These are phyloP conservation scores for Trichoderma atroviride DNA, from an alignment of 2,329 filamentous ascomycete species.

Conservation along the genomic window DNA sequence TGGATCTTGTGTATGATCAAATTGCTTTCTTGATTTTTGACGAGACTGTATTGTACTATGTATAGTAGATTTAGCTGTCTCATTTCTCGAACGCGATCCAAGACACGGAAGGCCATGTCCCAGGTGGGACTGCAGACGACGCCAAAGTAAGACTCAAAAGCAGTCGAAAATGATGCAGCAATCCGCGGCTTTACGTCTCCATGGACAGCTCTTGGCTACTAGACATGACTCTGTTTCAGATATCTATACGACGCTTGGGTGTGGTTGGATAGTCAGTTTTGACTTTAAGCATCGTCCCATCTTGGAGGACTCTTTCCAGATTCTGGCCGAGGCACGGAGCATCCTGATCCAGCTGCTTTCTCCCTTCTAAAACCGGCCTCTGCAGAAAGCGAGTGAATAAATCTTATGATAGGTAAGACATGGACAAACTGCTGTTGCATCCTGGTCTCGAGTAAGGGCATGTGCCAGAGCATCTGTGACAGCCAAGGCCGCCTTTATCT, in stretches of 20 bases:
- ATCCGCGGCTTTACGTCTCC: neutral
- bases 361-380: neutral
- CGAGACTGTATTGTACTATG: neutral
- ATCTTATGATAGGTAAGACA: neutral
- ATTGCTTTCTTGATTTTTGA: neutral
- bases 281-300: neutral
- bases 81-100: neutral
- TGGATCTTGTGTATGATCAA: neutral
- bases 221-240: accelerated
- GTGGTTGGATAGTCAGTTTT: neutral
- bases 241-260: neutral
- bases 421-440: neutral
- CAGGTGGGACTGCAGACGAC: neutral
- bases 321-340: neutral
- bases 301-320: neutral
- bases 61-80: neutral
- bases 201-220: neutral
- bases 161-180: neutral
- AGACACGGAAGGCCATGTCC: neutral
- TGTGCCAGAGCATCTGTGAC: neutral
- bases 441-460: neutral
- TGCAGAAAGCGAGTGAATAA: neutral
- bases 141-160: neutral
- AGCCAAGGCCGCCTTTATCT: neutral
- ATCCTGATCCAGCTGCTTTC: neutral